These are phyloP conservation scores for Boletales sp. DNA, from an alignment of 768 basidiomycete species.

Conservation along the genomic window DNA sequence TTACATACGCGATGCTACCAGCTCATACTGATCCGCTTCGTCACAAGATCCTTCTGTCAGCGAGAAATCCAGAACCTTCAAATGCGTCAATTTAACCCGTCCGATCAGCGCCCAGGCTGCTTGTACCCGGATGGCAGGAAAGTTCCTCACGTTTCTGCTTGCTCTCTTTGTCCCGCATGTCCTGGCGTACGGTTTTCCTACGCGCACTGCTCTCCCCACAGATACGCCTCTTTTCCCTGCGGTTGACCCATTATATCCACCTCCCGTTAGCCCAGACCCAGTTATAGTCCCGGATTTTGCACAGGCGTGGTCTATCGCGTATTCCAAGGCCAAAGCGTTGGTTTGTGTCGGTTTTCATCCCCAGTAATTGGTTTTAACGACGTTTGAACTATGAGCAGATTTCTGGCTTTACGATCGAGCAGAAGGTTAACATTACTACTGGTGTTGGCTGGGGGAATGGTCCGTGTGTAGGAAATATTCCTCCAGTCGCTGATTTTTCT, in stretches of 20 bases:
- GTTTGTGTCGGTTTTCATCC: slow-evolving; percentile 30
- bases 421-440: slow-evolving; percentile 63
- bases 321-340: slow-evolving; percentile 53
- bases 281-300: slow-evolving; percentile 43
- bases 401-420: slow-evolving; percentile 48
- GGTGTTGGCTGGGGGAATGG: slow-evolving; percentile 53
- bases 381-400: slow-evolving; percentile 30
- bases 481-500: slow-evolving; percentile 51
- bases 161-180: no score
- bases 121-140: no score
- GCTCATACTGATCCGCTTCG: no score
- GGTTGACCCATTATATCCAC: slow-evolving; percentile 55
- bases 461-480: slow-evolving; percentile 69
- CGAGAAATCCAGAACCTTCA: no score
- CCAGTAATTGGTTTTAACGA: background rate
- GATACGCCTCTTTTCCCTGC: slow-evolving; percentile 51
- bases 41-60: no score
- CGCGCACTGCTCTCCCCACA: slow-evolving; percentile 49
- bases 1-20: no score
- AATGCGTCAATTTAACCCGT: no score
- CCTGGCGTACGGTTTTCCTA: slow-evolving; percentile 38
- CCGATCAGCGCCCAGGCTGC: no score
- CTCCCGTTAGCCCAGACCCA: slow-evolving; percentile 43
- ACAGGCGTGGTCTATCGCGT: slow-evolving; percentile 55
- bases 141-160: no score